Conservation (phyloP, 2,329 filamentous ascomycete species). For the Penicillium verrucosum region DNA sequence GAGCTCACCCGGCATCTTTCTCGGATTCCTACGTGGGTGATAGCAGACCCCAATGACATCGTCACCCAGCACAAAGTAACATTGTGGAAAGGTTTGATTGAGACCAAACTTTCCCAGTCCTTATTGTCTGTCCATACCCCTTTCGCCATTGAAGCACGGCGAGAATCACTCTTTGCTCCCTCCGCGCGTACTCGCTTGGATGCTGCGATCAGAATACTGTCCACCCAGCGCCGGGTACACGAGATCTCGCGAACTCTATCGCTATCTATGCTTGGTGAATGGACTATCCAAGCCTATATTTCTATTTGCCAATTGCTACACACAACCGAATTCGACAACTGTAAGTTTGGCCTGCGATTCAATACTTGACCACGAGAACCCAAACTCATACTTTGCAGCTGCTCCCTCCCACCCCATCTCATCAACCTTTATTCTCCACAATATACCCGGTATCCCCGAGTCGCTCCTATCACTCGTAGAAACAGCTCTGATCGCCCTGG, state of each 20-base stretch:
- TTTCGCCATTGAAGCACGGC: slow-evolving; percentile 36
- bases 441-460: slow-evolving; percentile 32
- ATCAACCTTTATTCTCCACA: slow-evolving; percentile 22
- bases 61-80: slow-evolving; percentile 27
- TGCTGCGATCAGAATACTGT: slow-evolving; percentile 37
- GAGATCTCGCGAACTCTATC: slow-evolving; percentile 34
- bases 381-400: background rate
- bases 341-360: slow-evolving; percentile 16
- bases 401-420: slow-evolving; percentile 3
- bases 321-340: slow-evolving; percentile 18
- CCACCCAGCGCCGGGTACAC: slow-evolving; percentile 35
- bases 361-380: background rate
- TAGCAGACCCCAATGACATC: slow-evolving; percentile 17
- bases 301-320: slow-evolving; percentile 40
- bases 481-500: slow-evolving; percentile 28
- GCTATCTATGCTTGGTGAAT: slow-evolving; percentile 36
- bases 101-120: slow-evolving; percentile 35
- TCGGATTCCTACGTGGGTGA: slow-evolving; percentile 34
- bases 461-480: slow-evolving; percentile 35
- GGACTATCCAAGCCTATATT: slow-evolving; percentile 37
- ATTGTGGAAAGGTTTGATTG: slow-evolving; percentile 35
- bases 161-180: slow-evolving; percentile 33
- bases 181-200: slow-evolving; percentile 38
- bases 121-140: slow-evolving; percentile 41
- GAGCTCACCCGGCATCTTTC: slow-evolving; percentile 36